Base-by-base conservation (phyloP, 169 alveolate species). In the Cryptosporidium parvum region DNA sequence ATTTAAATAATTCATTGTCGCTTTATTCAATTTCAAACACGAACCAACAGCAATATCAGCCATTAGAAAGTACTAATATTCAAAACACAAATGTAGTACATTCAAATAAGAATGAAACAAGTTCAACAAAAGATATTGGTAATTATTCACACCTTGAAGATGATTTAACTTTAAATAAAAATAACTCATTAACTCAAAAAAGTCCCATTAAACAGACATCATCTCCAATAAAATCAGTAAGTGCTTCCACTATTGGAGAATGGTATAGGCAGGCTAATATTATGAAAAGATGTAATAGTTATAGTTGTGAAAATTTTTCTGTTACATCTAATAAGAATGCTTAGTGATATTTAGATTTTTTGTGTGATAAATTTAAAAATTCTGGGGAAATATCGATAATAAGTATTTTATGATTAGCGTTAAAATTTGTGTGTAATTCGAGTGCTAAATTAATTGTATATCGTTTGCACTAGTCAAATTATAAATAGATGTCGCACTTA, bases 241-340 rank as follows among this genome's bases (percentile, higher is more conserved):
- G 89, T 29, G 72, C 89, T 14, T 42, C 89, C 26, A 80, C 89
- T 0, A 80, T 80, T 42, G 75, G 75, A 7, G 89, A 80, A 31
- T 80, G 89, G 89, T 80, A 80, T 59, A 59, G 89, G 18, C 89
- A 80, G 42, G 89, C 89, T 39, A 80, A 26, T 39, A 80, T 80
- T 42, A 21, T 80, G 80, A 80, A 65, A 42, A 59, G 75, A 80
- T 80, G 61, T 42, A 80, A 80, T 44, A 80, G 68, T 18, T 65
- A 65, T 65, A 65, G 72, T n/a, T 73, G 68, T 58, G 86, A 73
- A 73, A 73, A 73, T 37, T 73, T 73, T 18, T 59, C 70, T 8
- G 39, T 31, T 23, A 44, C 68, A 69, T 48, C 61, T 16, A 52
- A 53, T 53, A 73, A 59, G 56, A 73, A 12, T 44, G 18, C 35